phyloP scores from a whole-genome alignment of 306 rosid species.

The Fagus sylvatica region DNA sequence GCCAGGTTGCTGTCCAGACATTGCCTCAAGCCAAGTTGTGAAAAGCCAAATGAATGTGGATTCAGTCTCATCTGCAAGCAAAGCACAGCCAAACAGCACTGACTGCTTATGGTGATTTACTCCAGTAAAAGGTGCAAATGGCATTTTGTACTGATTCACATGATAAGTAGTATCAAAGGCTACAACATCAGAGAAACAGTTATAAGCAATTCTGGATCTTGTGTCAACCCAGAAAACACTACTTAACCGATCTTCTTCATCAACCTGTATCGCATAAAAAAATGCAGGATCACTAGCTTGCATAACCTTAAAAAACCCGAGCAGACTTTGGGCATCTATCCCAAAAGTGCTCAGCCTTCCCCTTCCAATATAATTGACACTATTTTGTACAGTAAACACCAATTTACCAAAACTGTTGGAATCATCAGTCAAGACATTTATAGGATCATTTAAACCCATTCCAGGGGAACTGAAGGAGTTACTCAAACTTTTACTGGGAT shows the following conservation, averaged over 20 bases:
- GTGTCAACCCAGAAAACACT: conserved; percentile 28
- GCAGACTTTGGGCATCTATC: conserved; percentile 27
- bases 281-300: conserved; percentile 29
- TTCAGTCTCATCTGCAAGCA: conserved; percentile 26
- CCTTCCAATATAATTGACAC: conserved; percentile 18
- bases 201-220: conserved; percentile 23
- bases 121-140: conserved; percentile 24
- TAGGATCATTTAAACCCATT: not conserved
- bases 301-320: conserved; percentile 26
- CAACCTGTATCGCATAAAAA: conserved; percentile 22
- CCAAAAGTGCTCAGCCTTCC: conserved; percentile 31
- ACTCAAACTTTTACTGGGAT: conserved; percentile 9
- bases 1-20: conserved; percentile 26
- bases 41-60: conserved; percentile 30
- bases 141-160: conserved; percentile 21
- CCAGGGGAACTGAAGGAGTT: conserved; percentile 16
- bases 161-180: conserved; percentile 25
- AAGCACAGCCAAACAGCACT: conserved; percentile 24
- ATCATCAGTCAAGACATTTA: conserved; percentile 15
- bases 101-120: conserved; percentile 19
- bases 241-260: conserved; percentile 28
- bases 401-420: conserved; percentile 3
- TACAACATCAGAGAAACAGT: conserved; percentile 14
- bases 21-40: conserved; percentile 20
- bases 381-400: conserved; percentile 7